Percentiles rank a stretch among this genome's conserved stretches.
phyloP scores from a whole-genome alignment of 768 basidiomycete genomes.

The Leucocoprinus sp. region DNA sequence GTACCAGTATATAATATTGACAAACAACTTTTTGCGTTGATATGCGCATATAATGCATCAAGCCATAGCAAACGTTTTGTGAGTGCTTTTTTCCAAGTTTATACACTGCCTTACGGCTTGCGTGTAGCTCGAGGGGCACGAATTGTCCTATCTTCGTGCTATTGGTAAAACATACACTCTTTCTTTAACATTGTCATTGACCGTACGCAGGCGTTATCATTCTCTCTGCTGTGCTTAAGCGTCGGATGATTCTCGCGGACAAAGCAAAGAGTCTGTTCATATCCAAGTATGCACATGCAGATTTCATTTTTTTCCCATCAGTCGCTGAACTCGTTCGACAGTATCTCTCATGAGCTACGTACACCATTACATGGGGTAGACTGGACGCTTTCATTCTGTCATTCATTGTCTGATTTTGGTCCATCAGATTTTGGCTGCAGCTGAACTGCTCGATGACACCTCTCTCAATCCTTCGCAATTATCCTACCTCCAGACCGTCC shows the following conservation, averaged over 20 bases:
- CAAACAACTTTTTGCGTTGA: slow-evolving; percentile 82
- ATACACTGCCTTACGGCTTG: slow-evolving; percentile 7
- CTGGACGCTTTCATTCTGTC: slow-evolving; percentile 11
- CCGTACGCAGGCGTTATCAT: slow-evolving; percentile 68
- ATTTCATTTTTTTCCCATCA: not conserved
- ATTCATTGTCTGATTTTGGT: not conserved
- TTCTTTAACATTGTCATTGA: slow-evolving; percentile 7
- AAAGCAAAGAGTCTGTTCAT: slow-evolving; percentile 91
- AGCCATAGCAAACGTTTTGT: slow-evolving; percentile 78
- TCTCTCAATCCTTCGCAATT: slow-evolving; percentile 70
- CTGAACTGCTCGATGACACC: slow-evolving; percentile 84
- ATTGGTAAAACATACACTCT: slow-evolving; percentile 44
- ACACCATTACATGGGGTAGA: slow-evolving; percentile 86
- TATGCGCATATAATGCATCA: slow-evolving; percentile 86
- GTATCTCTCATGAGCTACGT: slow-evolving; percentile 85
- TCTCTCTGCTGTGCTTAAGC: slow-evolving; percentile 84
- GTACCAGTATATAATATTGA: slow-evolving; percentile 93
- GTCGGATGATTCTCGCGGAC: slow-evolving; percentile 89
- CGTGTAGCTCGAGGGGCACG: slow-evolving; percentile 75
- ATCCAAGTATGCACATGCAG: slow-evolving; percentile 56
- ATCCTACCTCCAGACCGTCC: slow-evolving; percentile 87
- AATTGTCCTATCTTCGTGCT: slow-evolving; percentile 85
- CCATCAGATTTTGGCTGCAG: slow-evolving; percentile 75
- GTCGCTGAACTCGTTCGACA: slow-evolving; percentile 19
- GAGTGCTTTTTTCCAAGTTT: slow-evolving; percentile 19